phyloP scores from a whole-genome alignment of 2,329 filamentous ascomycete genomes.

The Xylariales sp. region DNA sequence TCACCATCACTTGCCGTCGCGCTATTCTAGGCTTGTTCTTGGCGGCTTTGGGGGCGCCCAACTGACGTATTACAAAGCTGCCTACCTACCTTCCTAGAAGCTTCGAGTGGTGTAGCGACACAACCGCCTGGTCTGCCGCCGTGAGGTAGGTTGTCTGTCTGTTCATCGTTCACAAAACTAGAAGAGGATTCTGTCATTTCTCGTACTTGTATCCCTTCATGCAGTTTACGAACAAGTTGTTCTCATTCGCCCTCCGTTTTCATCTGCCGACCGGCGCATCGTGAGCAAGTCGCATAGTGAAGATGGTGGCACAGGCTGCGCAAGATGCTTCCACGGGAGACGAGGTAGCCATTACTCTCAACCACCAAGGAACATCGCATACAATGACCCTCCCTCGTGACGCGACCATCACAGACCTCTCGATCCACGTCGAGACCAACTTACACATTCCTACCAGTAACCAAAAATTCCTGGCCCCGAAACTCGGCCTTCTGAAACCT shows the following conservation, averaged over 20 bases:
- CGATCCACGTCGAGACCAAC: conserved; percentile 47
- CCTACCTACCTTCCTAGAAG: conserved; percentile 17
- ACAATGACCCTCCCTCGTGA: conserved; percentile 38
- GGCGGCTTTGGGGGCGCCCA: background rate
- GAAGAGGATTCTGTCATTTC: too few species aligned
- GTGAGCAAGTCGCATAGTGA: too few species aligned
- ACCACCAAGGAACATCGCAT: conserved; percentile 41
- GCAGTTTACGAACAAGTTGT: too few species aligned
- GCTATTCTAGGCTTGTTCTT: too few species aligned
- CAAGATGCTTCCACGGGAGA: conserved; percentile 10
- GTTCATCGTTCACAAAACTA: too few species aligned
- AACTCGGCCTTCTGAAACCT: conserved; percentile 58
- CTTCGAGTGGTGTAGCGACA: conserved; percentile 9
- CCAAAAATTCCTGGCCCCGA: conserved; percentile 66
- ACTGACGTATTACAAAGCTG: conserved; percentile 40
- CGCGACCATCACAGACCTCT: conserved; percentile 54
- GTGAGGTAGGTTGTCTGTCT: too few species aligned
- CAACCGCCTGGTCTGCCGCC: too few species aligned
- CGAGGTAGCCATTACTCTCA: conserved; percentile 39
- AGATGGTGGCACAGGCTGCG: conserved; percentile 15
- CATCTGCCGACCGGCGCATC: too few species aligned
- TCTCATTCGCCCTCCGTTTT: too few species aligned
- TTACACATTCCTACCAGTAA: conserved; percentile 58
- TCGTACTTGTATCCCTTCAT: too few species aligned
- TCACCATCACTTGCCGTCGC: too few species aligned